phyloP scores from a whole-genome alignment of 2,329 filamentous ascomycete genomes.

The Davidsoniella virescens region DNA sequence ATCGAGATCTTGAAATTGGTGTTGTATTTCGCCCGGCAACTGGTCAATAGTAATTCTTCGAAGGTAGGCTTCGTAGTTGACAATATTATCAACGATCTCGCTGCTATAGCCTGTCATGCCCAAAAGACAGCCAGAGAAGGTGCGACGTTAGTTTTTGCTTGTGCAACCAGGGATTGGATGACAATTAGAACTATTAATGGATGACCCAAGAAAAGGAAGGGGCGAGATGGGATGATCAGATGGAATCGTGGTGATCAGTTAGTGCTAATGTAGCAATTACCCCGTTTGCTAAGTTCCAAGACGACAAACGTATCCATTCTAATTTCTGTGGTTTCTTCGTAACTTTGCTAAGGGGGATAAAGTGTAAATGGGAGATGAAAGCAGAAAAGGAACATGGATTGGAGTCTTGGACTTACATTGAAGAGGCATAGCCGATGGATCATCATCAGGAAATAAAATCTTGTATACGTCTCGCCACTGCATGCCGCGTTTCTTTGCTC shows the following conservation, averaged over 20 bases:
- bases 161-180: not conserved
- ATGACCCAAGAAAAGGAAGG: not conserved
- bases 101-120: conserved; percentile 6
- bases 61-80: conserved; percentile 8
- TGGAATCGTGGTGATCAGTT: not conserved
- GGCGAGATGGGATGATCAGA: conserved; percentile 1
- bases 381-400: not conserved
- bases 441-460: conserved; percentile 9
- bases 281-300: not conserved
- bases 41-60: not conserved
- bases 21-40: not conserved
- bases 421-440: conserved; percentile 4
- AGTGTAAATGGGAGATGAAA: not conserved
- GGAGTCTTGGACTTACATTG: conserved; percentile 4
- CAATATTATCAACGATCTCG: conserved; percentile 3
- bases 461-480: conserved; percentile 10
- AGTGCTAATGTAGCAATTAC: not conserved
- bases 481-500: conserved; percentile 10
- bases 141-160: conserved; percentile 3
- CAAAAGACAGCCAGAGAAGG: not conserved
- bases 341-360: too few species aligned
- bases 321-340: too few species aligned
- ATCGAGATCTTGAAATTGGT: not conserved
- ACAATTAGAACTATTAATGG: not conserved
- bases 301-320: too few species aligned